phyloP scores from a whole-genome alignment of 306 rosid species.

The Medicago truncatula region DNA sequence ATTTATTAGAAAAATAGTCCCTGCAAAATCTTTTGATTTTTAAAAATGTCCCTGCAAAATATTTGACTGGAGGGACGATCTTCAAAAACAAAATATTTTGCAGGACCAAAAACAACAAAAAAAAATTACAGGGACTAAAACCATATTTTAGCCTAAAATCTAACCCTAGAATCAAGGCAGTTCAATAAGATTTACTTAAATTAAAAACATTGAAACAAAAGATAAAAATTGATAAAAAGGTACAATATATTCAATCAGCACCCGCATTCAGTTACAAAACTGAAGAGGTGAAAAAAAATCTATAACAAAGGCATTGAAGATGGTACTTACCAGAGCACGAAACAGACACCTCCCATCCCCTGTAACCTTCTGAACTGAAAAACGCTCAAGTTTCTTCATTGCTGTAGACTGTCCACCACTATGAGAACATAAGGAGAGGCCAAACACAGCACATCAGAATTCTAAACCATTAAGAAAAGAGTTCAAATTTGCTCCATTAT shows the following conservation, averaged over 20 bases:
- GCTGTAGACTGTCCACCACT: slow-evolving; percentile 70
- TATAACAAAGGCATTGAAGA: slow-evolving; percentile 28
- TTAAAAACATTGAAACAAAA: slow-evolving; percentile 1
- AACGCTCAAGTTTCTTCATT: slow-evolving; percentile 69
- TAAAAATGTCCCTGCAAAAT: too few species aligned
- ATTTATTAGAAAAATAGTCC: too few species aligned
- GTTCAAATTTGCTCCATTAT: not conserved
- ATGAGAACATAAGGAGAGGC: slow-evolving; percentile 18
- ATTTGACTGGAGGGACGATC: too few species aligned
- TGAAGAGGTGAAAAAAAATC: slow-evolving; percentile 12
- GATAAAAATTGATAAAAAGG: not conserved
- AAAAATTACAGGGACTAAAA: too few species aligned
- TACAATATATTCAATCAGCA: slow-evolving; percentile 9
- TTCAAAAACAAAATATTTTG: too few species aligned
- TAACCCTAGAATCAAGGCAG: not conserved
- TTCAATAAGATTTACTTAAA: not conserved
- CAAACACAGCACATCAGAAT: slow-evolving; percentile 8
- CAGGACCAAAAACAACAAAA: too few species aligned
- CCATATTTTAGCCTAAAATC: too few species aligned
- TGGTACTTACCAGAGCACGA: slow-evolving; percentile 78
- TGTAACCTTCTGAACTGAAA: slow-evolving; percentile 75
- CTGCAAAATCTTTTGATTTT: too few species aligned
- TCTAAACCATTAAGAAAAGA: slow-evolving; percentile 25
- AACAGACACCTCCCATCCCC: slow-evolving; percentile 94
- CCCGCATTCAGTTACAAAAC: slow-evolving; percentile 16